phyloP scores from a whole-genome alignment of 441 rosid species.

The Syzygium malaccense region DNA sequence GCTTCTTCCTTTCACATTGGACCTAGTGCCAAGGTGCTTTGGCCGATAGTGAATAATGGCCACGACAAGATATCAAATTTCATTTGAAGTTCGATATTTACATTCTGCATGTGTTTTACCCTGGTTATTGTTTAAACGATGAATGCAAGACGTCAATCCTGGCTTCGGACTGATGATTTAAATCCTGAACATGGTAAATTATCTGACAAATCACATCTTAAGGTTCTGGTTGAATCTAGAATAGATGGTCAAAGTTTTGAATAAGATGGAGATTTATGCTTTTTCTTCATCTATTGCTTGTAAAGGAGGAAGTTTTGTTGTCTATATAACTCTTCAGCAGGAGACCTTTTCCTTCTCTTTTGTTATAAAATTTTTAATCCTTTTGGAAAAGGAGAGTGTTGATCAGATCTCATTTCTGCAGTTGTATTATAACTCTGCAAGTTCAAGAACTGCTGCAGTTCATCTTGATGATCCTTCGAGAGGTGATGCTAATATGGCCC shows the following conservation, averaged over 20 bases:
- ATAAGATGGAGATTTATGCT: background rate
- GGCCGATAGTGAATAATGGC: background rate
- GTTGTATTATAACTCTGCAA: conserved; percentile 45
- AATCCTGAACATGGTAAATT: background rate
- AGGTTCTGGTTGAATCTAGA: background rate
- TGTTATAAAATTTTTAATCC: background rate
- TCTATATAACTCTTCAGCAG: background rate
- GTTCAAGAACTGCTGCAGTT: conserved; percentile 31
- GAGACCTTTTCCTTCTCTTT: background rate
- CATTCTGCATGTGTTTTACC: background rate
- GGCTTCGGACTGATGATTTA: background rate
- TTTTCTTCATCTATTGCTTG: background rate
- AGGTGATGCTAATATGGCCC: conserved; percentile 69
- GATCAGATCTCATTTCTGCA: conserved; percentile 27
- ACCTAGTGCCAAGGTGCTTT: background rate
- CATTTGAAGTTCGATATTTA: background rate
- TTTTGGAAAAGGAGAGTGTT: background rate
- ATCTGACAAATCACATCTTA: background rate
- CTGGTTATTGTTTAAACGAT: background rate
- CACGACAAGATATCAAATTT: background rate
- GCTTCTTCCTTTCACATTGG: background rate
- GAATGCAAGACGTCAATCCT: background rate
- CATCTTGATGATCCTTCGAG: conserved; percentile 33
- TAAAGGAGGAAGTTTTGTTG: background rate
- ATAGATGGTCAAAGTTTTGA: background rate